These are phyloP conservation scores for Tetrahymena malaccensis DNA, from an alignment of 73 alveolate genomes.

Conservation along the genomic window DNA sequence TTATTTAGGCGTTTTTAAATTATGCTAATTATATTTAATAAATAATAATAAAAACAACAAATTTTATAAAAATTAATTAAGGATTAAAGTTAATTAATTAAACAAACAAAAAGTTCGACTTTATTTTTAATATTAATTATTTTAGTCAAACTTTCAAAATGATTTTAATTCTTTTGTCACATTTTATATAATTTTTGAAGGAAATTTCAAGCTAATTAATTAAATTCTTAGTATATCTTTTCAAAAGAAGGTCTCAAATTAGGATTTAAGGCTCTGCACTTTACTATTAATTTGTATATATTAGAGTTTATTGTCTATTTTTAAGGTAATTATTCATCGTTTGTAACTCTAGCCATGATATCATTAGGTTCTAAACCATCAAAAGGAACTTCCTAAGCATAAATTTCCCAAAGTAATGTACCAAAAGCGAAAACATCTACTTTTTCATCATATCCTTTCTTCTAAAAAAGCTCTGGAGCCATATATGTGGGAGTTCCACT, in stretches of 20 bases:
- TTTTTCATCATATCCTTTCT: constrained; percentile 83
- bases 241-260: constrained; percentile 56
- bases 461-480: constrained; percentile 98
- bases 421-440: constrained; percentile 98
- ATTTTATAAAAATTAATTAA: too few relatives aligned
- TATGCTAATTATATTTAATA: too few relatives aligned
- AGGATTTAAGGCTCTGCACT: constrained; percentile 56
- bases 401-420: constrained; percentile 94
- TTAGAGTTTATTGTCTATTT: constrained; percentile 31
- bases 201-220: not conserved
- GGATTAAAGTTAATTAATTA: too few relatives aligned
- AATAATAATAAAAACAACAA: too few relatives aligned
- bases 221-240: constrained; percentile 30
- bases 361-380: constrained; percentile 89
- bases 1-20: too few relatives aligned
- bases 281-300: constrained; percentile 53
- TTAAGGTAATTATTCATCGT: constrained; percentile 44
- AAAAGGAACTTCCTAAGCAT: constrained; percentile 93
- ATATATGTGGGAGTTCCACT: constrained; percentile 98
- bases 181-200: not conserved
- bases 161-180: not conserved
- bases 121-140: too few relatives aligned
- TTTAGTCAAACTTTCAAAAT: too few relatives aligned
- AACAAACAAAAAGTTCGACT: too few relatives aligned
- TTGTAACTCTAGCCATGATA: constrained; percentile 77